Conservation (phyloP, 352 stramenopile genomes). For the Phytophthora constricta region DNA sequence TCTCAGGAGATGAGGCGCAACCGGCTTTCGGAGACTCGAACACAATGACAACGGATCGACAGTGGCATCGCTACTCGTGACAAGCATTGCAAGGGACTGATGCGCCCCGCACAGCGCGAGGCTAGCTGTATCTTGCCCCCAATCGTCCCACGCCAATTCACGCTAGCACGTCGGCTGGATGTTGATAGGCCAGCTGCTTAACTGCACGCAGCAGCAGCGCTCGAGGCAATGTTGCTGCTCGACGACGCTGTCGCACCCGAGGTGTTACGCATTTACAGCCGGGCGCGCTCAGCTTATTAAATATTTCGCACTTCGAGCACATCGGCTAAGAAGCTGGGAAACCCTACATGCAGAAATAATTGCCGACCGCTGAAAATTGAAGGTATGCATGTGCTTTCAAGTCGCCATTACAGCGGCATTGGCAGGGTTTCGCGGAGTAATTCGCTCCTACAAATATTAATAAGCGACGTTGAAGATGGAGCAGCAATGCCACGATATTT, state of each 20-base stretch:
- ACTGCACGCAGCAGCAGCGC: not conserved
- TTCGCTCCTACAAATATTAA: no score
- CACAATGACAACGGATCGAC: slow-evolving; percentile 8
- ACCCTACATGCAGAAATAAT: slow-evolving; percentile 21
- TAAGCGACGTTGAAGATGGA: slow-evolving; percentile 20
- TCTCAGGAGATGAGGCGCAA: slow-evolving; percentile 23
- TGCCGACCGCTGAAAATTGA: slow-evolving; percentile 17
- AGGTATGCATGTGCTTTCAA: slow-evolving; percentile 7
- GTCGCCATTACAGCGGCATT: slow-evolving; percentile 24
- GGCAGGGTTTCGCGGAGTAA: no score
- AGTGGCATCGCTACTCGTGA: slow-evolving; percentile 12
- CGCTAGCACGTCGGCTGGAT: slow-evolving; percentile 30
- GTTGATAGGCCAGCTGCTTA: slow-evolving; percentile 34
- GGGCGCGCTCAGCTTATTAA: slow-evolving; percentile 27
- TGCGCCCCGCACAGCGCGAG: not conserved
- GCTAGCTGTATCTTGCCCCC: slow-evolving; percentile 22
- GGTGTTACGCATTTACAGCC: slow-evolving; percentile 32
- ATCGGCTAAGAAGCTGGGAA: slow-evolving; percentile 21
- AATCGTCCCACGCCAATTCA: slow-evolving; percentile 32
- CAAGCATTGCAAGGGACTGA: not conserved
- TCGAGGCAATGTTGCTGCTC: slow-evolving; percentile 16
- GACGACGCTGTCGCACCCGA: slow-evolving; percentile 17
- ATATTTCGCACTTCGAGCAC: slow-evolving; percentile 1
- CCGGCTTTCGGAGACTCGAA: slow-evolving; percentile 25
- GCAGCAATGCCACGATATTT: slow-evolving; percentile 32